Percentiles rank a stretch among this genome's conserved stretches.
These are phyloP conservation scores for Tetrapisispora pingtungensis DNA, from an alignment of 805 yeast species.

Conservation along the genomic window DNA sequence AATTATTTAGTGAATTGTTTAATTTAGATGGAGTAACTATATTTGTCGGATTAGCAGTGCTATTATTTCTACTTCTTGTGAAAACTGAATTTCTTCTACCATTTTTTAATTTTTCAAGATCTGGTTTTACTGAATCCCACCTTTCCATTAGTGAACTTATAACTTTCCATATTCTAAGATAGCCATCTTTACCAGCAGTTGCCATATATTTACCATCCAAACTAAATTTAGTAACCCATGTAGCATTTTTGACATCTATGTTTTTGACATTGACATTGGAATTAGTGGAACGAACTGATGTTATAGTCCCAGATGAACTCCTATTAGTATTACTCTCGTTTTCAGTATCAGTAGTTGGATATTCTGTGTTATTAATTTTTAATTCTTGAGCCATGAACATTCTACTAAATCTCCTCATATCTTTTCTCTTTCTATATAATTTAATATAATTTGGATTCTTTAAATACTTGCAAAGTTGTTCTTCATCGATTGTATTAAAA, in stretches of 20 bases:
- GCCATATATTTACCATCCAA: slow-evolving; percentile 77
- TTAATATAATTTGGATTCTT: slow-evolving; percentile 48
- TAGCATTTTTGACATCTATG: slow-evolving; percentile 31
- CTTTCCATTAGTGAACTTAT: slow-evolving; percentile 64
- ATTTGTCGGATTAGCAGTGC: background rate
- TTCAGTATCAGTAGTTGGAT: background rate
- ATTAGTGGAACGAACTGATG: slow-evolving; percentile 1
- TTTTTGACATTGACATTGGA: background rate
- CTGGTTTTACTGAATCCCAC: slow-evolving; percentile 31
- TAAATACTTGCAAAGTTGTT: slow-evolving; percentile 34
- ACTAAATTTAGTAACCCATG: slow-evolving; percentile 69
- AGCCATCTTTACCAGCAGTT: slow-evolving; percentile 68
- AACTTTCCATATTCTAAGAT: slow-evolving; percentile 69
- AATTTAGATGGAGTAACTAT: background rate
- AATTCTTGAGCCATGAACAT: slow-evolving; percentile 61
- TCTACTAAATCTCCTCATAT: slow-evolving; percentile 39
- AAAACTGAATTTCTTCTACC: background rate
- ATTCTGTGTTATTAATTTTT: slow-evolving; percentile 1
- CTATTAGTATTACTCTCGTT: background rate
- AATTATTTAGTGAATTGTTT: background rate
- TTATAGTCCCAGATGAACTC: background rate
- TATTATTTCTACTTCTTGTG: background rate
- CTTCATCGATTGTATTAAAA: slow-evolving; percentile 26
- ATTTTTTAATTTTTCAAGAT: slow-evolving; percentile 5
- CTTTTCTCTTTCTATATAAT: slow-evolving; percentile 37